Base-by-base conservation (phyloP, 495 filamentous ascomycete genomes). In the Penicillium bovifimosum region DNA sequence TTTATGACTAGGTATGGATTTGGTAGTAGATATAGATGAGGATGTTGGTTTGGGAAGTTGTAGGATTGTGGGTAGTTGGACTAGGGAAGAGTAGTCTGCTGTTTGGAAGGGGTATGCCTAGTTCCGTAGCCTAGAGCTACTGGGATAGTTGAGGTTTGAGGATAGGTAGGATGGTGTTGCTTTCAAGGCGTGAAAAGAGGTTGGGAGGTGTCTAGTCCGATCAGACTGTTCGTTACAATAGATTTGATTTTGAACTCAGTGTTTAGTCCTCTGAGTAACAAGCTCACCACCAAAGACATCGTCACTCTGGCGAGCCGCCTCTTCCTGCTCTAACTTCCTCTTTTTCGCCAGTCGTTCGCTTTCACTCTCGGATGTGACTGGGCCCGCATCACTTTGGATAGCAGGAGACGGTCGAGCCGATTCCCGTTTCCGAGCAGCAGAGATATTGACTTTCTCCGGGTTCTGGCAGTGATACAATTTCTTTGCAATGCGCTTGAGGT, bases 381-480 rank as follows among this genome's bases (percentile, higher is more conserved):
- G 53, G 3, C 59, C 62, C 14, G 62, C 47, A 10, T 70, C 69
- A 9, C 44, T 54, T 11, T 45, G 54, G 9, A 39, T 44, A 9
- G 59, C 55, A 7, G 56, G 40, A 1, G 54, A 46, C 44, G 46
- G 57, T 53, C 26, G 63, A 18, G 39, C 53, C 52, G 54, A 66
- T 47, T 68, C 71, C n/a, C 76, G 65, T 55, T 79, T 79, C 59
- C 72, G 69, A 0, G 66, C 72, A 3, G 69, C 66, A 0, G 76
- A 33, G 41, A 24, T 24, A 24, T 77, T 73, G 1, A 68, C 61
- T 53, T 80, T 80, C 16, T 82, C 76, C 0, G 88, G 88, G 58
- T 95, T 89, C 50, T 84, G 80, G 65, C 90, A 95, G 50, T 84
- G 83, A 36, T 80, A 81, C 11, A 95, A 73, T 68, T 93, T 95